phyloP scores from a whole-genome alignment of 805 yeast genomes.

The Spathaspora arborariae region DNA sequence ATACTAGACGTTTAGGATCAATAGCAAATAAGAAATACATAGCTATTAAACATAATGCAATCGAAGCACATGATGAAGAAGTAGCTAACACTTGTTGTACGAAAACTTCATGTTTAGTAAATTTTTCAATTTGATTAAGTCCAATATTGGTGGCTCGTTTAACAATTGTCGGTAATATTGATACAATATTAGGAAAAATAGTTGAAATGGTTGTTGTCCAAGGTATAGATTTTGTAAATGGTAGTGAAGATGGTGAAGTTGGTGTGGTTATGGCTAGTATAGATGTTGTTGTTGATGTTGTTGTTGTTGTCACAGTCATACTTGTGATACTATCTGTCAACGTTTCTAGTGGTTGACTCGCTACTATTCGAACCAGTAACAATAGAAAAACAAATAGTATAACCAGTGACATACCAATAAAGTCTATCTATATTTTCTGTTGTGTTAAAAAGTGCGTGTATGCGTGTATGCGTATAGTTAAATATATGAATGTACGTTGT shows the following conservation, averaged over 20 bases:
- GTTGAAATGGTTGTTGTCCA: neutral
- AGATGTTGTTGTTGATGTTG: constrained; percentile 16
- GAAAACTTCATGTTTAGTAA: constrained; percentile 23
- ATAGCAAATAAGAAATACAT: constrained; percentile 59
- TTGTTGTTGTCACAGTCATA: constrained; percentile 18
- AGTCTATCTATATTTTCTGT: neutral
- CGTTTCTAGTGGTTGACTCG: neutral
- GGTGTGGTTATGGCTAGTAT: constrained; percentile 19
- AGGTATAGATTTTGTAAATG: constrained; percentile 14
- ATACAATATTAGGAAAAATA: neutral
- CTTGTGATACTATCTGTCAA: constrained; percentile 8
- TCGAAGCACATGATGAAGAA: constrained; percentile 34
- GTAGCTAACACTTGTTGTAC: constrained; percentile 37
- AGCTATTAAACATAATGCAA: constrained; percentile 50
- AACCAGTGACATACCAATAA: neutral
- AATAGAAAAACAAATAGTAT: neutral
- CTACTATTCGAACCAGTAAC: neutral
- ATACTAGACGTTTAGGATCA: constrained; percentile 58
- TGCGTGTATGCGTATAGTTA: neutral
- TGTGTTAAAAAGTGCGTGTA: neutral
- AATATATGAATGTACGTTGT: neutral
- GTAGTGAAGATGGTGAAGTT: constrained; percentile 24
- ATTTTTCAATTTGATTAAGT: constrained; percentile 15
- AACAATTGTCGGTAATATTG: neutral
- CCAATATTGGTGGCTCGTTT: constrained; percentile 2